Base-by-base conservation (phyloP, 371 early-diverging fungal species). In the Syncephalastrum racemosum region DNA sequence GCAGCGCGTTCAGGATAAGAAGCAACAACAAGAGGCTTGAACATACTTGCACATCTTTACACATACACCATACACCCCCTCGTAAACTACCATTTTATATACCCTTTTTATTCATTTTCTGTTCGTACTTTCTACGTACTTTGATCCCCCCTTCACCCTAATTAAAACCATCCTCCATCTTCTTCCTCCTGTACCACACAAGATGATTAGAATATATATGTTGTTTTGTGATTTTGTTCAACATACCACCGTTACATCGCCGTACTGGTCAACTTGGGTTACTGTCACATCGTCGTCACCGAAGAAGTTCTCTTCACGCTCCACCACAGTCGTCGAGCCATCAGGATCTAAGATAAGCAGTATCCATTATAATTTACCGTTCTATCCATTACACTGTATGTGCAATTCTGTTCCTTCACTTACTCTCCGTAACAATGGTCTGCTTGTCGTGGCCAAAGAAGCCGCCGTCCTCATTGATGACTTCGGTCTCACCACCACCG, bases 401-500 rank as follows among this genome's bases (percentile, higher is more conserved):
- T 8, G 20, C 25, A 42, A 46, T 6, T 41, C 14, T 39, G n/a
- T 41, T 45, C 24, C 20, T 13, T 31, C 31, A 13, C 54, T 45
- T 66, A 68, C 68, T 66, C 46, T 59, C 46, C 4, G 62, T 60
- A 40, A 72, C 55, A 24, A 70, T 62, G 15, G 73, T 72, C 50
- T 72, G 66, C 22, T 59, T 60, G 46, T 75, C 75, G 24, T 54
- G 41, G 22, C 69, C 63, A 62, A 71, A 75, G 54, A 60, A 66
- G 16, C 71, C 71, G 46, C 68, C 67, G 46, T 76, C 73, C 51
- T 76, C 73, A 41, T 70, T 70, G 52, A 70, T 72, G 52, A 72
- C 59, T 5, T 56, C 64, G n/a, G 46, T 40, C 20, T 52, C 66
- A 23, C 63, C 65, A 13, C 51, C 41, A 27, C 48, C 66, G 18